Base-by-base conservation (phyloP, 2,329 filamentous ascomycete species). In the Exophiala calicioides region DNA sequence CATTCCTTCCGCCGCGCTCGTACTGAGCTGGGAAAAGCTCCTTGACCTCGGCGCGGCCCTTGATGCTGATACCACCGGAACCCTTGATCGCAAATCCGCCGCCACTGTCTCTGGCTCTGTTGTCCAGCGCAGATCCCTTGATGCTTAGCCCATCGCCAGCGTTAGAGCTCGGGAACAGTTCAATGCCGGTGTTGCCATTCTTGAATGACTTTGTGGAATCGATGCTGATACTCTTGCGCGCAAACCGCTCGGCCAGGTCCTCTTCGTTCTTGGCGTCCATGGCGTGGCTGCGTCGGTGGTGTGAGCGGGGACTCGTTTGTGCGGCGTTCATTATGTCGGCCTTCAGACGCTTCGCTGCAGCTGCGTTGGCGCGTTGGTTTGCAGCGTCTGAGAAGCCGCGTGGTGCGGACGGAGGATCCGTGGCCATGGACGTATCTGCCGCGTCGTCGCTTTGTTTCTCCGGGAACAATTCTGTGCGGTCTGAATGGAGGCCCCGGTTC, bases 21-120 rank as follows among this genome's bases (percentile, higher is more conserved):
- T 66, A 78, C 55, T 81, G 85, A 12, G 75, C 74, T 0, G 85
- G 85, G 58, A 89, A 89, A 15, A 90, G 65, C 64, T 90, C 86
- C 55, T 79, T 83, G 2, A 75, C 77, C 5, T 60, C 71, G 8
- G 80, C 81, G 58, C 82, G 85, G 59, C 85, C 86, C 61, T 86
- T 88, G 63, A 89, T 88, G 8, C 75, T 72, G 53, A 88, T 77
- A 1, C 77, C 81, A 18, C 50, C 52, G 8, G 70, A 69, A 21
- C 73, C 69, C 10, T 67, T 62, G 24, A 53, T 53, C 20, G 39
- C 53, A 46, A 55, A 47, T 6, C 53, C 50, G 23, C 41, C 44
- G 7, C 70, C 67, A 38, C 67, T 15, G 63, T 64, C 23, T 23
- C 15, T 38, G 12, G 24, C 23, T 23, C 15, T 38, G 12, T 7